phyloP scores from a whole-genome alignment of 1,284 basidiomycete genomes.

The Ceratobasidium sp. region DNA sequence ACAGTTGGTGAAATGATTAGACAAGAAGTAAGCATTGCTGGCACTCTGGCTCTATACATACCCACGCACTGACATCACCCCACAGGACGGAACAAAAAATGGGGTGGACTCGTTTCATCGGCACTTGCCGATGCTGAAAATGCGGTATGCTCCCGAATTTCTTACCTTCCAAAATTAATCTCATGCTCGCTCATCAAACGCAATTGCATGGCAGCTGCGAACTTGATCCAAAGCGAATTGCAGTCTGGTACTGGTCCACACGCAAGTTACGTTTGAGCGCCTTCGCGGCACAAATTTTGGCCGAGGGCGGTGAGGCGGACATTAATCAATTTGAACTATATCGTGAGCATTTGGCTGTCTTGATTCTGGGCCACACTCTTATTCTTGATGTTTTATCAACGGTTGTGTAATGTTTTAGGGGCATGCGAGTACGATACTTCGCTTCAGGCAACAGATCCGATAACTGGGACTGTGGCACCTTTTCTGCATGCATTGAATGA shows the following conservation, averaged over 20 bases:
- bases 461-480: conserved; percentile 53
- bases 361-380: background rate
- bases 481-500: background rate
- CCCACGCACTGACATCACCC: background rate
- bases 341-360: conserved; percentile 53
- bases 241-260: conserved; percentile 68
- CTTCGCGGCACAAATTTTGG: conserved; percentile 64
- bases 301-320: conserved; percentile 59
- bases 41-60: no score
- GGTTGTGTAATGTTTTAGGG: conserved; percentile 53
- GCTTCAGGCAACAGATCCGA: conserved; percentile 57
- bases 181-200: background rate
- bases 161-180: background rate
- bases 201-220: conserved; percentile 58
- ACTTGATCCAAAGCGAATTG: conserved; percentile 61
- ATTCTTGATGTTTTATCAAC: background rate
- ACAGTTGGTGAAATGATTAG: conserved; percentile 64
- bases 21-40: conserved; percentile 56
- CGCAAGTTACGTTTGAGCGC: conserved; percentile 64
- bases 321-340: conserved; percentile 61
- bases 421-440: conserved; percentile 63
- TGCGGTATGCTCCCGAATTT: conserved; percentile 56
- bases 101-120: conserved; percentile 68
- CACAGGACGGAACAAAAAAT: conserved; percentile 60
- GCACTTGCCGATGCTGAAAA: conserved; percentile 68